These are phyloP conservation scores for Boletus mariae DNA, from an alignment of 1,284 basidiomycete species.

Conservation along the genomic window DNA sequence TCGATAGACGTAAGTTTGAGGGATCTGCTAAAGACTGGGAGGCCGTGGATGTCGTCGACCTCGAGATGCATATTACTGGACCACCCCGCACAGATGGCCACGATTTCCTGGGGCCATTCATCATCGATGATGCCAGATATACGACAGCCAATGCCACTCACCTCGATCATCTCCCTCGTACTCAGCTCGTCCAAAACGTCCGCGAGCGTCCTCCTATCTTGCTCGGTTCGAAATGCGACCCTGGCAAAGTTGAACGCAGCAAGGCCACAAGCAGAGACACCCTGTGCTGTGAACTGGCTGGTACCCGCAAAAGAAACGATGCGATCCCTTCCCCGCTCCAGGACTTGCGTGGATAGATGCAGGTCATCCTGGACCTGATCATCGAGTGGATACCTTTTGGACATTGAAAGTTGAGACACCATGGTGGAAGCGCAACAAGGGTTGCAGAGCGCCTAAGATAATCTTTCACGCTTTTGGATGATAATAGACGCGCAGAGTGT, in stretches of 20 bases:
- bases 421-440: constrained; percentile 2
- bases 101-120: constrained; percentile 41
- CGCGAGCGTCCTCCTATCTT: constrained; percentile 1
- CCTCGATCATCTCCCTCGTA: constrained; percentile 23
- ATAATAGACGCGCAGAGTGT: too few relatives aligned
- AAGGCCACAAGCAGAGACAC: constrained; percentile 56
- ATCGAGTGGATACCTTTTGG: not conserved
- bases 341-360: constrained; percentile 16
- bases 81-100: constrained; percentile 54
- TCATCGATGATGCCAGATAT: not conserved
- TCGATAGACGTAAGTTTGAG: constrained; percentile 38
- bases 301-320: constrained; percentile 43
- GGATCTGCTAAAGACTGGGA: constrained; percentile 42
- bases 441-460: not conserved
- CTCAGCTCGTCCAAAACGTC: constrained; percentile 22
- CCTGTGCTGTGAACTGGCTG: constrained; percentile 44
- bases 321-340: constrained; percentile 24
- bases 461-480: too few relatives aligned
- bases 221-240: constrained; percentile 30
- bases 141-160: constrained; percentile 8
- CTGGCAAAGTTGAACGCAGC: constrained; percentile 61
- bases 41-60: constrained; percentile 45
- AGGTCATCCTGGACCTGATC: not conserved
- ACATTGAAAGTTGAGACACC: constrained; percentile 1
- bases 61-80: constrained; percentile 51